Base-by-base conservation (phyloP, 2,329 filamentous ascomycete genomes). In the Microcera coccophila region DNA sequence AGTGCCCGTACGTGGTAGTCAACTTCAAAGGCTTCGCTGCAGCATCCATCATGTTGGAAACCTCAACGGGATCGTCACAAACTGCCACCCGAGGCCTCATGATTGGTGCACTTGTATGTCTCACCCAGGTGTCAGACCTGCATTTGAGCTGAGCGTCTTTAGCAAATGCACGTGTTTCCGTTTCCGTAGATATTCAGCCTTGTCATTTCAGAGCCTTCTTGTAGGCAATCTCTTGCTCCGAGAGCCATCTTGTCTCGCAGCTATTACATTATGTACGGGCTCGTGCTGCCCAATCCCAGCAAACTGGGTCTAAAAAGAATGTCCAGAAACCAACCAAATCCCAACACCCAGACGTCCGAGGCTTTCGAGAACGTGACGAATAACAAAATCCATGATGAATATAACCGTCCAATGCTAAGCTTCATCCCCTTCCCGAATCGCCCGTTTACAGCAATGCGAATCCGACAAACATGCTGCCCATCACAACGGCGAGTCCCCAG, bases 381-480 rank as follows among this genome's bases (percentile, higher is more conserved):
- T 24, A 53, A 54, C 48, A 38, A 35, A 40, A 46, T 44, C 19
- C 37, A 47, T 45, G 46, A 36, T 36, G 42, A 57, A 44, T 33
- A 14, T 38, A 22, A 11, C 21, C 11, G 22, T 35, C 32, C 26
- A 17, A 33, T 17, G 15, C 19, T 19, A 20, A 35, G 33, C 26
- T 16, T 21, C 20, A 34, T 32, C n/a, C 28, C n/a, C 17, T 18
- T 31, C n/a, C 31, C 18, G 35, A 15, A 26, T 36, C 19, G 17
- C 9, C 21, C 17, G 24, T 22, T 61, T 54, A 69, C 43, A 72
- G 54, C 56, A 70, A 55, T 26, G 68, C 68, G 45, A 72, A 69
- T 12, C 67, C 67, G 36, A 63, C 59, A 47, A 69, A 65, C 45
- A 73, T 52, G 45, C 63, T 60, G 14, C 61, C 63, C 21, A 71